phyloP scores from a whole-genome alignment of 495 filamentous ascomycete species.

The Paragyromitra xinjiangensis region DNA sequence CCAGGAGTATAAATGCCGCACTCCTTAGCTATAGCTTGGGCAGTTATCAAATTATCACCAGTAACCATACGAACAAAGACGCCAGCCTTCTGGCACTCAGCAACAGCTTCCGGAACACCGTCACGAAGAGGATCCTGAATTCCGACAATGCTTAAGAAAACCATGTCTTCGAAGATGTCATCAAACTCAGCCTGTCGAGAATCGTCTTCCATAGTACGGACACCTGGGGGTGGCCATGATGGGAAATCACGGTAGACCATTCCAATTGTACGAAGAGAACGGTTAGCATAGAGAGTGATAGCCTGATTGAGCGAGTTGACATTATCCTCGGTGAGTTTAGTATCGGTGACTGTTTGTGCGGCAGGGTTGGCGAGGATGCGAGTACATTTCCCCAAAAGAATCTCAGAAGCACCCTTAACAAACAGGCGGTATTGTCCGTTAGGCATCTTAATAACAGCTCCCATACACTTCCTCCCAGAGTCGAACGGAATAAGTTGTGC shows the following conservation, averaged over 20 bases:
- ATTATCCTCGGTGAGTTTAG: slow-evolving; percentile 63
- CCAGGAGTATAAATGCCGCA: slow-evolving; percentile 82
- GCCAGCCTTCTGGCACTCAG: slow-evolving; percentile 76
- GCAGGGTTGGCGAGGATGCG: slow-evolving; percentile 67
- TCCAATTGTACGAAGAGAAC: slow-evolving; percentile 79
- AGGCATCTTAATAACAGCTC: slow-evolving; percentile 72
- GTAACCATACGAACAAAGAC: slow-evolving; percentile 92
- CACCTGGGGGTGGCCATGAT: slow-evolving; percentile 74
- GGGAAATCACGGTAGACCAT: slow-evolving; percentile 78
- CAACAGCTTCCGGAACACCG: slow-evolving; percentile 81
- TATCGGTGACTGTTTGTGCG: slow-evolving; percentile 60
- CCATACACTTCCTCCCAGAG: slow-evolving; percentile 89
- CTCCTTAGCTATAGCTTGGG: slow-evolving; percentile 83
- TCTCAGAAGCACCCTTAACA: slow-evolving; percentile 91
- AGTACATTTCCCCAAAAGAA: slow-evolving; percentile 70
- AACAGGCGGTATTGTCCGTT: slow-evolving; percentile 75
- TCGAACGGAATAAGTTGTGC: slow-evolving; percentile 86
- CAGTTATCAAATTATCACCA: slow-evolving; percentile 84
- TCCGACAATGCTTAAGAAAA: slow-evolving; percentile 74
- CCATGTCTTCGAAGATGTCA: slow-evolving; percentile 73
- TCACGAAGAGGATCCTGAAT: slow-evolving; percentile 79
- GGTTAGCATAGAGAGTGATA: slow-evolving; percentile 72
- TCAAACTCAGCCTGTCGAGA: slow-evolving; percentile 70
- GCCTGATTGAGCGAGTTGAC: slow-evolving; percentile 64
- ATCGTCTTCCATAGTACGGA: slow-evolving; percentile 67